phyloP scores from a whole-genome alignment of 805 yeast genomes.

The Barnettozyma populi region DNA sequence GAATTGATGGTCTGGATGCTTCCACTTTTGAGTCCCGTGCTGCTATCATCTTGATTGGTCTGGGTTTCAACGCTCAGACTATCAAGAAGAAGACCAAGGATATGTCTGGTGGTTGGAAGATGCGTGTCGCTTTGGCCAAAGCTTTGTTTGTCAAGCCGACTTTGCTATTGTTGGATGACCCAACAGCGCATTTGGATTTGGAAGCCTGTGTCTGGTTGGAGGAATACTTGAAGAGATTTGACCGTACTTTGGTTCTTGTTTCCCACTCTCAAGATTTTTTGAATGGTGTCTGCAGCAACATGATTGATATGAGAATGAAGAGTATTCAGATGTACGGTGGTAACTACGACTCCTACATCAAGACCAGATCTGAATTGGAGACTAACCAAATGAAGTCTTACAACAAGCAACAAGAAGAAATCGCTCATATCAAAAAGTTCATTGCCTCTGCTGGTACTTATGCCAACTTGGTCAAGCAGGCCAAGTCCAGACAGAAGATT shows the following conservation, averaged over 20 bases:
- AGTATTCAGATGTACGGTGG: constrained; percentile 81
- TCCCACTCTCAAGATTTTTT: constrained; percentile 99
- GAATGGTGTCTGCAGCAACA: constrained; percentile 96
- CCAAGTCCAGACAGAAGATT: constrained; percentile 98
- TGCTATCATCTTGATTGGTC: constrained; percentile 91
- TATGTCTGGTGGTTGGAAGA: constrained; percentile 99
- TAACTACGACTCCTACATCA: constrained; percentile 94
- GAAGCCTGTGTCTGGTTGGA: constrained; percentile 99
- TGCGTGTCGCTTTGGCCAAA: constrained; percentile 98
- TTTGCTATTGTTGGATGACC: constrained; percentile 89
- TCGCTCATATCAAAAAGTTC: constrained; percentile 95
- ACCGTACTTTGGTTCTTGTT: constrained; percentile 86
- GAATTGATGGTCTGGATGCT: constrained; percentile 94
- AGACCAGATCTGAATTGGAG: constrained; percentile 91
- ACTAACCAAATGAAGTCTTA: constrained; percentile 98
- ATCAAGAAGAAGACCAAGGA: constrained; percentile 93
- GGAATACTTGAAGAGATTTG: constrained; percentile 92
- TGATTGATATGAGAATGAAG: constrained; percentile 95
- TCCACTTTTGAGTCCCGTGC: constrained; percentile 95
- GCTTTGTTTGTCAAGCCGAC: constrained; percentile 98
- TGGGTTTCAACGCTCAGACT: constrained; percentile 86
- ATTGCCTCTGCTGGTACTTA: constrained; percentile 99
- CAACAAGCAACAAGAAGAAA: constrained; percentile 97
- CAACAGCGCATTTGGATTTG: constrained; percentile 98
- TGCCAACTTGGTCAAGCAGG: constrained; percentile 97